Base-by-base conservation (phyloP, 768 basidiomycete species). In the Trametes cubensis region DNA sequence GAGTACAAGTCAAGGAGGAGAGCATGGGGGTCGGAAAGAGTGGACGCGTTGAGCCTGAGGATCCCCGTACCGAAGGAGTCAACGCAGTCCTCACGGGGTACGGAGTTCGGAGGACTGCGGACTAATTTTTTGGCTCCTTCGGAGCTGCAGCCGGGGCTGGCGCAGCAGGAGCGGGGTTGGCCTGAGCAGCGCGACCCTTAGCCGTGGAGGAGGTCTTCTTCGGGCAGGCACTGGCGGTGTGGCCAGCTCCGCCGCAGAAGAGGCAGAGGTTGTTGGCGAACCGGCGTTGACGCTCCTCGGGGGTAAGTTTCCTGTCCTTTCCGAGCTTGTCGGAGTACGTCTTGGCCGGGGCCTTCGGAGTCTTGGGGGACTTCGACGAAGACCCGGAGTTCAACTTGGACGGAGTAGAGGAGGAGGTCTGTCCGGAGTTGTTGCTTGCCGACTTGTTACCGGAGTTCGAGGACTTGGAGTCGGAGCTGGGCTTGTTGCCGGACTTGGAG, bases 1-100 rank as follows among this genome's bases (percentile, higher is more conserved):
- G 50, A 60, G n/a, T 39, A 50, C 14, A 60, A 25, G 6, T 18
- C 7, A 13, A 60, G 18, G 8, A 23, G 6, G 28, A 53, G 15
- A n/a, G 41, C 52, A 21, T 10, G 21, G 23, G 58, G 58, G 42
- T 60, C 40, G 17, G 58, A 60, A 46, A 60, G 58, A 60, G 58
- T 40, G 28, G 58, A 60, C 23, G 26, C 50, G 42, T 60, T 60
- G 50, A 60, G 50, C 11, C 39, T 20, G 23, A 56, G 42, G 21
- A 44, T 20, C 25, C 26, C 50, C 23, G 42, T 26, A 30, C 40
- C 17, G 39, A n/a, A 4, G 34, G 26, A 13, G n/a, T 53, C 58
- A 60, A 60, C 34, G 50, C 58, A 52, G 58, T 34, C 58, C 58
- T 44, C 21, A 60, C 30, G 23, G 15, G 4, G 34, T 40, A 39